A percentile compares a stretch with the other conserved stretches of the same genome.
Conservation (phyloP, 139 green algal species). For the Chlorella sp. region DNA sequence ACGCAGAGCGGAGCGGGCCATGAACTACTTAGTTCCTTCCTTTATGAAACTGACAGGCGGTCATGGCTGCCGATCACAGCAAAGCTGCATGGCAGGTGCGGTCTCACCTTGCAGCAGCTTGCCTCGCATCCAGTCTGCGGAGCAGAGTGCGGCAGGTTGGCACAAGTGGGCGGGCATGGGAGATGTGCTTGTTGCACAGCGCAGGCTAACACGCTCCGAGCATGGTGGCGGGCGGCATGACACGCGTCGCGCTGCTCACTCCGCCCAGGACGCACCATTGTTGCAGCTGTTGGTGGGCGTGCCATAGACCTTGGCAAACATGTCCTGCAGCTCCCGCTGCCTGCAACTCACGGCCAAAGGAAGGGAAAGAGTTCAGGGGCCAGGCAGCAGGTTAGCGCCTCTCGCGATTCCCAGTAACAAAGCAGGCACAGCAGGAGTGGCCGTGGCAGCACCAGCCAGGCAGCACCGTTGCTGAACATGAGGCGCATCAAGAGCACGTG, state of each 20-base stretch:
- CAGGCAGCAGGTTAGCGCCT: background rate
- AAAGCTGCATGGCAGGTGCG: background rate
- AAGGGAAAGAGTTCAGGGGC: background rate
- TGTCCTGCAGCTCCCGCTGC: constrained; percentile 26
- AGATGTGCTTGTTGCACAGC: background rate
- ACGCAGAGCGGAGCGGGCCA: background rate
- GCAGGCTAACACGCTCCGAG: no score
- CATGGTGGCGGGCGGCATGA: no score
- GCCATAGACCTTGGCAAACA: constrained; percentile 6
- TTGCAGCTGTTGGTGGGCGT: constrained; percentile 13
- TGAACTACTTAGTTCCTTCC: no score
- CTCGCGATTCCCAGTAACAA: background rate
- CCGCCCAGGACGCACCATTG: constrained; percentile 24
- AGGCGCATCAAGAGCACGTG: no score
- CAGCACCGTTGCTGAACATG: no score
- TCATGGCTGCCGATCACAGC: background rate
- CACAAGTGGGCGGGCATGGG: background rate
- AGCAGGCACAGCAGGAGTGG: no score
- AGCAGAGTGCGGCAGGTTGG: no score
- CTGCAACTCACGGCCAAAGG: background rate
- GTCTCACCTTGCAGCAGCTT: constrained; percentile 32
- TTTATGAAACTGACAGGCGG: no score
- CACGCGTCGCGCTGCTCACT: no score
- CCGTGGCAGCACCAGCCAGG: no score
- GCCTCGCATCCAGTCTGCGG: constrained; percentile 27